phyloP scores from a whole-genome alignment of 2,329 filamentous ascomycete genomes.

The Diaporthe citri region DNA sequence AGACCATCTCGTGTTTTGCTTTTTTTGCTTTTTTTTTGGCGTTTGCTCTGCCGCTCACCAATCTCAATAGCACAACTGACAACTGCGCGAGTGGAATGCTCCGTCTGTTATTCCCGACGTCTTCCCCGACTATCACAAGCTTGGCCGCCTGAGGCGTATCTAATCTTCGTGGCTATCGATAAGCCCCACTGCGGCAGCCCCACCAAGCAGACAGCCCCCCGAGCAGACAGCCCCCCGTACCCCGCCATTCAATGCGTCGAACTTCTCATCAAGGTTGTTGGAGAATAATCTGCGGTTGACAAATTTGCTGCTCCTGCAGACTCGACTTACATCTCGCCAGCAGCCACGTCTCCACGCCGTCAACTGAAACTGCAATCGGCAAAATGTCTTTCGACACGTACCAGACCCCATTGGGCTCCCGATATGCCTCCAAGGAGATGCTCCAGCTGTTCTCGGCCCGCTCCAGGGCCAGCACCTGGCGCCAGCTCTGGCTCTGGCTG shows the following conservation, averaged over 20 bases:
- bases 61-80: neutral
- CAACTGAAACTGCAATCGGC: neutral
- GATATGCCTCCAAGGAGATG: slow-evolving; percentile 84
- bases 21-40: neutral
- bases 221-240: slow-evolving; percentile 14
- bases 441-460: slow-evolving; percentile 83
- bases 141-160: neutral
- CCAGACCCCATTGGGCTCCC: slow-evolving; percentile 76
- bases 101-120: neutral
- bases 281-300: neutral
- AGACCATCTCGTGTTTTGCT: neutral
- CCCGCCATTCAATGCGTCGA: slow-evolving; percentile 31
- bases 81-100: neutral
- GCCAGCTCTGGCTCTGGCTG: slow-evolving; percentile 86
- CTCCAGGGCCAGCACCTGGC: slow-evolving; percentile 82
- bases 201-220: slow-evolving; percentile 1
- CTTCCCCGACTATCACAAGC: neutral
- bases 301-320: slow-evolving; percentile 7
- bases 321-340: neutral
- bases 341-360: neutral
- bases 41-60: neutral
- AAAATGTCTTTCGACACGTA: slow-evolving; percentile 60
- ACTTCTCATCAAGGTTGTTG: slow-evolving; percentile 31
- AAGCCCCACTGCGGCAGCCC: slow-evolving; percentile 23
- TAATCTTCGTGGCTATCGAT: slow-evolving; percentile 13